Conservation (phyloP, 176 grass and related monocot species). For the Cenchrus americanus region DNA sequence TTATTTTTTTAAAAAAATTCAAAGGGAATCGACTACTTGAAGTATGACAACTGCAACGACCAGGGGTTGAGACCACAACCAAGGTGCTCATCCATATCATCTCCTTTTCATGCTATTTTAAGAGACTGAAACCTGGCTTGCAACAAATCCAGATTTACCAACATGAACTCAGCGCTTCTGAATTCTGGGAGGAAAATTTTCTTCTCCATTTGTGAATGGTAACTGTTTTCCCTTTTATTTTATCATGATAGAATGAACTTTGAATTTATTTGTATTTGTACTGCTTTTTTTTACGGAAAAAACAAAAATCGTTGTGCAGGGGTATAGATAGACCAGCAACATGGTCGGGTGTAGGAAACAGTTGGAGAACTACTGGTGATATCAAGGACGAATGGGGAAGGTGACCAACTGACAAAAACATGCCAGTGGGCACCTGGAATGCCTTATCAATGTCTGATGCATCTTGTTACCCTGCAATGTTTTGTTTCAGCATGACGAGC, state of each 20-base stretch:
- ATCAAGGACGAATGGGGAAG: constrained; percentile 63
- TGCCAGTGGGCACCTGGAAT: not conserved
- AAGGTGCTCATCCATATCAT: not conserved
- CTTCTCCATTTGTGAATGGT: constrained; percentile 67
- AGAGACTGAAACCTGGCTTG: not conserved
- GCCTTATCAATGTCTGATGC: not conserved
- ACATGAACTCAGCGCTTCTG: constrained; percentile 48
- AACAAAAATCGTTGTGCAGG: constrained; percentile 35
- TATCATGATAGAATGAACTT: not conserved
- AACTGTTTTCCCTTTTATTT: not conserved
- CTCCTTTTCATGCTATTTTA: not conserved
- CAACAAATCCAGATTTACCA: constrained; percentile 39
- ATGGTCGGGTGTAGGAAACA: constrained; percentile 69
- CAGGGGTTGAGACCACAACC: not conserved
- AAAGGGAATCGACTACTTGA: constrained; percentile 29
- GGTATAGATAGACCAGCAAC: constrained; percentile 52
- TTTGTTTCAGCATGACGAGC: constrained; percentile 53
- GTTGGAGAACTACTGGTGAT: constrained; percentile 72
- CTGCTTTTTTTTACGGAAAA: not conserved
- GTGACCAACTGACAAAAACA: constrained; percentile 22
- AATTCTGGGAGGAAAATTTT: constrained; percentile 55
- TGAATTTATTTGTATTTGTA: not conserved
- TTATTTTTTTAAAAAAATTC: not conserved
- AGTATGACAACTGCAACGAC: constrained; percentile 29
- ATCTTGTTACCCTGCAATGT: not conserved